These are phyloP conservation scores for Penicillium sp. DNA, from an alignment of 2,329 filamentous ascomycete genomes.

Conservation along the genomic window DNA sequence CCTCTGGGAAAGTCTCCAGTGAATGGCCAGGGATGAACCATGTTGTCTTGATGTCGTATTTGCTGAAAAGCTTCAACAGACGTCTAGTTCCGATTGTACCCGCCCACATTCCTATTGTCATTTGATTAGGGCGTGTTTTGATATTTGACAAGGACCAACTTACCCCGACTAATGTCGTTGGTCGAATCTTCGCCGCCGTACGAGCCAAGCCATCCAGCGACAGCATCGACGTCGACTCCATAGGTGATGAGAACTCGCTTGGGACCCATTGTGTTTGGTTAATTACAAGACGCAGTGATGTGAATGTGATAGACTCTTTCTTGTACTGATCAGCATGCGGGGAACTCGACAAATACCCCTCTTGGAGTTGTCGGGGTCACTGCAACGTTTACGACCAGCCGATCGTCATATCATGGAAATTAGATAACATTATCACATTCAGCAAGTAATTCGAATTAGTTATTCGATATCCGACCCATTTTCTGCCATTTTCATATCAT, in stretches of 20 bases:
- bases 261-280: constrained; percentile 16
- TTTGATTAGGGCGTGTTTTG: not conserved
- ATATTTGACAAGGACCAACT: not conserved
- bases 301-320: not conserved
- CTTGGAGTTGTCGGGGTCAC: constrained; percentile 10
- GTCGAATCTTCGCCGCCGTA: constrained; percentile 36
- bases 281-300: not conserved
- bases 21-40: constrained; percentile 67
- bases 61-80: constrained; percentile 68
- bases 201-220: constrained; percentile 35
- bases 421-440: not conserved
- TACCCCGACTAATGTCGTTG: constrained; percentile 34
- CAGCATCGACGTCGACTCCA: constrained; percentile 36
- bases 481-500: not conserved
- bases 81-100: constrained; percentile 66
- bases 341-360: constrained; percentile 8
- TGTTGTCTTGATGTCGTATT: constrained; percentile 69
- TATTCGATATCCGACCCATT: not conserved
- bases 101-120: constrained; percentile 60
- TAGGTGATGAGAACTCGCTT: constrained; percentile 31
- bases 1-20: constrained; percentile 66
- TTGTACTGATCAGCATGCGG: constrained; percentile 15
- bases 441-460: not conserved
- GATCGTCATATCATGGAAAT: not conserved
- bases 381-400: not conserved